Evolutionary conservation across 2,329 filamentous ascomycete species (phyloP).

Genomic region (Helicocarpus griseus): DNA sequence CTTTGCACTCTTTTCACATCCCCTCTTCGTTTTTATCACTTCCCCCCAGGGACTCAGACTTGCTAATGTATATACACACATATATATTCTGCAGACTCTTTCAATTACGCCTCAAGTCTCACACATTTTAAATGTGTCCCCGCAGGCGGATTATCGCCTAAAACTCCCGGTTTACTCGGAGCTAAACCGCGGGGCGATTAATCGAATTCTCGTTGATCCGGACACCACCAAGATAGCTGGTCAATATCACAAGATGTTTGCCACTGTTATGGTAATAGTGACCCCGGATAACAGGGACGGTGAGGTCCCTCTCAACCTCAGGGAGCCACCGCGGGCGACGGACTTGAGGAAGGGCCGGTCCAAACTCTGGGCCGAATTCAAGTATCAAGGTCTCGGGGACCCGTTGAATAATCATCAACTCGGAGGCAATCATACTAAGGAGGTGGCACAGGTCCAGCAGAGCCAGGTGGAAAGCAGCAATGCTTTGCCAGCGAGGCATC

Average conservation of each 20-base stretch:
- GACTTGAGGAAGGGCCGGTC: constrained; percentile 16
- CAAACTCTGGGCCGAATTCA: constrained; percentile 23
- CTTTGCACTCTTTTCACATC: neutral
- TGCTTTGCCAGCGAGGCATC: constrained; percentile 9
- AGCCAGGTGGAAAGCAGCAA: neutral
- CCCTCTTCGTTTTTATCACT: neutral
- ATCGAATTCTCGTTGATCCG: constrained; percentile 19
- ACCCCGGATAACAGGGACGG: constrained; percentile 11
- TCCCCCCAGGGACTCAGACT: neutral
- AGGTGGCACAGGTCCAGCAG: neutral
- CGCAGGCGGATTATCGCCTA: constrained; percentile 7
- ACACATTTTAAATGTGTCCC: constrained; percentile 14
- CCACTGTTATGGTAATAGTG: constrained; percentile 14
- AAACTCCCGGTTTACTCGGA: constrained; percentile 15
- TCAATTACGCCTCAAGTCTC: constrained; percentile 8
- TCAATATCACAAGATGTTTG: constrained; percentile 17
- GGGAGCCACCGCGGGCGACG: constrained; percentile 13
- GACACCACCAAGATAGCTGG: constrained; percentile 4
- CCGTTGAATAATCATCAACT: constrained; percentile 14
- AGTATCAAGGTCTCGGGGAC: constrained; percentile 24
- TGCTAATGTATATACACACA: neutral
- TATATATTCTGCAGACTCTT: constrained; percentile 18
- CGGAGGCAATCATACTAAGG: constrained; percentile 6
- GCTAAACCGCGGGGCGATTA: constrained; percentile 13
- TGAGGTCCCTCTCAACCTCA: constrained; percentile 13